A percentile compares a stretch with the other conserved stretches of the same genome.
Evolutionary conservation across 768 basidiomycete species (phyloP).

Genomic region (Hydnomerulius pinastri): DNA sequence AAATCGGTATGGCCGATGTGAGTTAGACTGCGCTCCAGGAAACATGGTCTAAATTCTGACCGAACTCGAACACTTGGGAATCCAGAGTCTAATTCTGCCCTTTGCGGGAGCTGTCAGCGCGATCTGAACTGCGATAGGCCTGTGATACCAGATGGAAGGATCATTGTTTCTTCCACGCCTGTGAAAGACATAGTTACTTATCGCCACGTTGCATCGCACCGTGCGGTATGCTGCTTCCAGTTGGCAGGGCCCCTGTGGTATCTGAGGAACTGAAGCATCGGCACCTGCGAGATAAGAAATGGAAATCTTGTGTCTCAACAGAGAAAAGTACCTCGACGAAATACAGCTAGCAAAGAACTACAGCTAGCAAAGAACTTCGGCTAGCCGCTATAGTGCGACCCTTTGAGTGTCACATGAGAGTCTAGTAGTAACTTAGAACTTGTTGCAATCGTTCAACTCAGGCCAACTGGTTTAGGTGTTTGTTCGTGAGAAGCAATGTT

Average conservation of each 20-base stretch:
- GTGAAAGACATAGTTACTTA: neutral
- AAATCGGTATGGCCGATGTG: neutral
- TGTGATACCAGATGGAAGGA: neutral
- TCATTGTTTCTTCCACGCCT: neutral
- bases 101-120: neutral
- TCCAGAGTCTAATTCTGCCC: neutral
- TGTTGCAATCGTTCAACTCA: too few relatives aligned
- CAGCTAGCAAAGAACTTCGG: too few relatives aligned
- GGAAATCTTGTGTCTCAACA: too few relatives aligned
- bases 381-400: too few relatives aligned
- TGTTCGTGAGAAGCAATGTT: neutral
- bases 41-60: neutral
- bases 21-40: neutral
- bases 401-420: too few relatives aligned
- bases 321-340: too few relatives aligned
- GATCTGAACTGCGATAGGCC: neutral
- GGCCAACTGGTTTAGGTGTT: too few relatives aligned
- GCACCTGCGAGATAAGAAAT: neutral
- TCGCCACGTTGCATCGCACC: neutral
- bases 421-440: too few relatives aligned
- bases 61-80: neutral
- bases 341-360: too few relatives aligned
- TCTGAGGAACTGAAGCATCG: neutral
- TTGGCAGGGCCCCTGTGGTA: too few relatives aligned
- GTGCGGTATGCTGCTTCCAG: neutral